Evolutionary conservation across 164 flowering plant species (phyloP).

Genomic region (Cinnamomum micranthum): DNA sequence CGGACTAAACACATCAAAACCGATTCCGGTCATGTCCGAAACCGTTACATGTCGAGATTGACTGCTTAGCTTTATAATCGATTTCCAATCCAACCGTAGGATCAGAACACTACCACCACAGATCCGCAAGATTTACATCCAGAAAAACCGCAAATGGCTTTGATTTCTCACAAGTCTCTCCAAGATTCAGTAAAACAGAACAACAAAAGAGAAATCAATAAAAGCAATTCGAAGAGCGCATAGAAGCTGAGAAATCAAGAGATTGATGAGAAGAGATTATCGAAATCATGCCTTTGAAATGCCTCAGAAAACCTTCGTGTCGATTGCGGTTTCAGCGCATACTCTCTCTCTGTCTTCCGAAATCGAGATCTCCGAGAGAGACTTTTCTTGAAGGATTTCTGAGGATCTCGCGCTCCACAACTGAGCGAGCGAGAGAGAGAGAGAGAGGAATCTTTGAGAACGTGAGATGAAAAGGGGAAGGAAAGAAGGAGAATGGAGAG

Average conservation of each 20-base stretch:
- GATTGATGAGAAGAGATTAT: background rate
- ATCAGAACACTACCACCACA: too few species aligned
- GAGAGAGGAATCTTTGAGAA: slow-evolving; percentile 14
- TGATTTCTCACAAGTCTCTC: too few species aligned
- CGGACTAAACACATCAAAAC: too few species aligned
- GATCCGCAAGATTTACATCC: too few species aligned
- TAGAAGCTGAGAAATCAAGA: background rate
- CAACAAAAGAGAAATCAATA: too few species aligned
- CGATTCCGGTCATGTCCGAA: too few species aligned
- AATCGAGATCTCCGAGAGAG: background rate
- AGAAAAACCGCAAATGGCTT: too few species aligned
- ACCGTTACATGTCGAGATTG: too few species aligned
- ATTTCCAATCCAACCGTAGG: too few species aligned
- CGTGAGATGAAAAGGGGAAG: slow-evolving; percentile 24
- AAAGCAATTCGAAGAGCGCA: too few species aligned
- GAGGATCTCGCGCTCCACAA: slow-evolving; percentile 9
- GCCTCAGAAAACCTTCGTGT: background rate
- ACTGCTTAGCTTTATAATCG: too few species aligned
- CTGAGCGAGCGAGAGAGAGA: slow-evolving; percentile 6
- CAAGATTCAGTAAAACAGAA: too few species aligned
- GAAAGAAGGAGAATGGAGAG: slow-evolving; percentile 6
- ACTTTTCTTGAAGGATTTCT: background rate
- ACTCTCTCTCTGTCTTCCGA: background rate
- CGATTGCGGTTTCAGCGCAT: background rate
- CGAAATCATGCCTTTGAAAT: background rate